Conservation (phyloP, 1,284 basidiomycete species). For the Leucoagaricus sp. region DNA sequence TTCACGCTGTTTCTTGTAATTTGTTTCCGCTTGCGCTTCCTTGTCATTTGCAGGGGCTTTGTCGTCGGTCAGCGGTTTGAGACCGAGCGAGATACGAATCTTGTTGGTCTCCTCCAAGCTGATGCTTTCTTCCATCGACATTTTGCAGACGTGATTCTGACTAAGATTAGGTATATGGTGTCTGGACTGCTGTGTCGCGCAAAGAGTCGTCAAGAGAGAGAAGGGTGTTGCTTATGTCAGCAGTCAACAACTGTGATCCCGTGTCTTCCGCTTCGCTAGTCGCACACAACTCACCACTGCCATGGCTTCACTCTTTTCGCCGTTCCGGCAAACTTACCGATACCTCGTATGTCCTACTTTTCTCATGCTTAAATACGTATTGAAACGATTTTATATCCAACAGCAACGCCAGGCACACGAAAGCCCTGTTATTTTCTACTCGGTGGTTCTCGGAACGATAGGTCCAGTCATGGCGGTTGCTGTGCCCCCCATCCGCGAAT, state of each 20-base stretch:
- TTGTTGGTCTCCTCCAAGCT: constrained; percentile 98
- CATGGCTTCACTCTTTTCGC: constrained; percentile 46
- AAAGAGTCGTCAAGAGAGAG: neutral
- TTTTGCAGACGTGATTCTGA: too few species aligned
- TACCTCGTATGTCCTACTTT: constrained; percentile 41
- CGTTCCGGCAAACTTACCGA: constrained; percentile 51
- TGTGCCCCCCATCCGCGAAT: constrained; percentile 79
- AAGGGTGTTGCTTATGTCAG: constrained; percentile 6
- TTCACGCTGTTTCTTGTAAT: constrained; percentile 76
- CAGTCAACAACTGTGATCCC: constrained; percentile 2
- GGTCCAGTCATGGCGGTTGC: constrained; percentile 79
- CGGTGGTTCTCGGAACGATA: constrained; percentile 71
- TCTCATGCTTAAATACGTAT: neutral
- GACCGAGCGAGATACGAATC: constrained; percentile 91
- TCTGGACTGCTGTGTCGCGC: neutral
- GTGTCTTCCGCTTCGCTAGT: constrained; percentile 3
- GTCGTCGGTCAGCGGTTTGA: constrained; percentile 90
- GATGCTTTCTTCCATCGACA: constrained; percentile 85
- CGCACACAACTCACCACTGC: constrained; percentile 16
- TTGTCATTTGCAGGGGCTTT: constrained; percentile 62
- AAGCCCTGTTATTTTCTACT: constrained; percentile 91
- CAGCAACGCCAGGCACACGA: constrained; percentile 86
- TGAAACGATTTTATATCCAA: neutral
- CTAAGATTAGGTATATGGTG: neutral
- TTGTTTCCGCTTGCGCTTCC: constrained; percentile 82